phyloP scores from a whole-genome alignment of 495 filamentous ascomycete species.

The Hypoxylon lienhwacheense region DNA sequence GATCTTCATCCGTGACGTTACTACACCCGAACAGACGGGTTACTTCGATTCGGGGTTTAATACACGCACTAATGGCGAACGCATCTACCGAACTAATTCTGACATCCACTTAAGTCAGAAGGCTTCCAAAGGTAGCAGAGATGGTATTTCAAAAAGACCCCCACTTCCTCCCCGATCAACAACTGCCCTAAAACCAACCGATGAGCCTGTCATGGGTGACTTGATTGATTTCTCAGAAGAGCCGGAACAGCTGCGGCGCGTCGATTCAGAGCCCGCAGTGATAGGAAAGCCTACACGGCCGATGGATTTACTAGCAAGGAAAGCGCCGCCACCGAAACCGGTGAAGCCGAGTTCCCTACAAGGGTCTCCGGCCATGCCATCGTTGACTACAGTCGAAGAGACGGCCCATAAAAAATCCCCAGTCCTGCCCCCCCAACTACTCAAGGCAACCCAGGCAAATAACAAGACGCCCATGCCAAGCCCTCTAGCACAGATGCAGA shows the following conservation, averaged over 20 bases:
- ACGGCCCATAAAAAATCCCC: slow-evolving; percentile 20
- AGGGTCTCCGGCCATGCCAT: slow-evolving; percentile 37
- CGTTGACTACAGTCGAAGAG: slow-evolving; percentile 17
- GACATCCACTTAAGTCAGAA: slow-evolving; percentile 22
- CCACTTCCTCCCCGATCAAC: slow-evolving; percentile 42
- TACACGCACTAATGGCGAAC: slow-evolving; percentile 7
- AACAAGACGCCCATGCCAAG: slow-evolving; percentile 18
- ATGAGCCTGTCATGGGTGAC: slow-evolving; percentile 53
- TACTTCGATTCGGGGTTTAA: slow-evolving; percentile 77
- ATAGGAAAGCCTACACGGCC: slow-evolving; percentile 41
- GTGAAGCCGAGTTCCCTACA: slow-evolving; percentile 69
- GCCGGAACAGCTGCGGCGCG: slow-evolving; percentile 39
- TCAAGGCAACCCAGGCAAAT: slow-evolving; percentile 25
- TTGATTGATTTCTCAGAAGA: slow-evolving; percentile 68
- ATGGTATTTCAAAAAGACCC: slow-evolving; percentile 25
- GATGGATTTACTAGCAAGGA: slow-evolving; percentile 41
- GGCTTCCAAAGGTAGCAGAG: slow-evolving; percentile 36
- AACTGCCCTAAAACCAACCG: slow-evolving; percentile 22
- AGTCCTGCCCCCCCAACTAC: slow-evolving; percentile 27
- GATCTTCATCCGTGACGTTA: slow-evolving; percentile 94
- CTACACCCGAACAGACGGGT: slow-evolving; percentile 65
- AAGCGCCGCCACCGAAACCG: slow-evolving; percentile 61
- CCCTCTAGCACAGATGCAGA: slow-evolving; percentile 41
- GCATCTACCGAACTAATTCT: slow-evolving; percentile 16
- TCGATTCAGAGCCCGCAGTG: slow-evolving; percentile 36